Evolutionary conservation across 192 early-diverging fungal genomes (phyloP).

Genomic region (Blastocladiella britannica): DNA sequence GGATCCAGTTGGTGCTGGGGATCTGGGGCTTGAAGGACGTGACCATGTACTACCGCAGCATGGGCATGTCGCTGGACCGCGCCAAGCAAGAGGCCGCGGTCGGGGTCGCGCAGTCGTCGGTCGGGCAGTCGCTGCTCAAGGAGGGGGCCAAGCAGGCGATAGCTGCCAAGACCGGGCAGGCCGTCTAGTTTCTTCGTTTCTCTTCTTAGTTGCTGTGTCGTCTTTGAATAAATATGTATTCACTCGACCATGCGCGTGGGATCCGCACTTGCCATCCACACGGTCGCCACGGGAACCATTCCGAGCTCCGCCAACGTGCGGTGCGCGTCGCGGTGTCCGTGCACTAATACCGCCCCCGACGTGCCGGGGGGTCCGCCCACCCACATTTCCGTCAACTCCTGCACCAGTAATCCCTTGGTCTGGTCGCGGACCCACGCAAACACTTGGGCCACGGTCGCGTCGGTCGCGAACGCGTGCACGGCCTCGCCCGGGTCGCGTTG

Average conservation of each 20-base stretch:
- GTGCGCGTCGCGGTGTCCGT: background rate
- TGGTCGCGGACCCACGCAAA: background rate
- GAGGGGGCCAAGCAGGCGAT: background rate
- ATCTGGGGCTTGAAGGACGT: background rate
- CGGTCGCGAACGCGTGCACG: background rate
- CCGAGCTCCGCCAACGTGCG: background rate
- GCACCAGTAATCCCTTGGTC: background rate
- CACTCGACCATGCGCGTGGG: background rate
- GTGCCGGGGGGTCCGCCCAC: background rate
- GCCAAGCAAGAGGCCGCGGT: background rate
- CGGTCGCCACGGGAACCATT: background rate
- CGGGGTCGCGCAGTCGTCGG: background rate
- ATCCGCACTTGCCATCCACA: background rate
- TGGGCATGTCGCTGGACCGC: background rate
- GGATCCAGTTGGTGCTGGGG: background rate
- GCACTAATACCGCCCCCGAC: too few relatives aligned
- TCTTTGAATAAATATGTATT: background rate
- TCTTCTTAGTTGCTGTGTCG: background rate
- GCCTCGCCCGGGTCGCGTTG: too few relatives aligned
- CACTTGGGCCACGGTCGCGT: background rate
- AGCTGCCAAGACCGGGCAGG: background rate
- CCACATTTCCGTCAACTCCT: background rate
- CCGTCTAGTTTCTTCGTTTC: background rate
- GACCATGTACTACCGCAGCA: background rate
- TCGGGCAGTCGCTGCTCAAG: background rate